A percentile compares a stretch with the other conserved stretches of the same genome.
phyloP scores from a whole-genome alignment of 306 rosid genomes.

The Macrotyloma uniflorum region DNA sequence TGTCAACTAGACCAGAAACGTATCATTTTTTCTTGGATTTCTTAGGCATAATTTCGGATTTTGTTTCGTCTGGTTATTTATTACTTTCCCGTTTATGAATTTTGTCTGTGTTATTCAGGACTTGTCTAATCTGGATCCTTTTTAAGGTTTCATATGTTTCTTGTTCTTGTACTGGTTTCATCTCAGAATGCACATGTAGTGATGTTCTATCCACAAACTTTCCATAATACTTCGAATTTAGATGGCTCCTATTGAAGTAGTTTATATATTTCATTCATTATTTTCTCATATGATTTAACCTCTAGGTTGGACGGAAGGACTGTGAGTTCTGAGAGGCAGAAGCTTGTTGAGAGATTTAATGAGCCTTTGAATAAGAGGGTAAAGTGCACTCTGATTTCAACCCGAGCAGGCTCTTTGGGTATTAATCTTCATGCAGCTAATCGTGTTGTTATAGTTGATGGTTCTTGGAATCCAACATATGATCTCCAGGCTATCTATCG shows the following conservation, averaged over 20 bases:
- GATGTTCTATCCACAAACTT: background rate
- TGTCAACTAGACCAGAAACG: background rate
- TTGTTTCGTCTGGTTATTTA: constrained; percentile 18
- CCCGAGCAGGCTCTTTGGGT: constrained; percentile 96
- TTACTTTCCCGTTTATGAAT: background rate
- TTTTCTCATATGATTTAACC: constrained; percentile 33
- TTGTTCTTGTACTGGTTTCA: background rate
- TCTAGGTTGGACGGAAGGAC: constrained; percentile 98
- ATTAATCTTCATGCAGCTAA: constrained; percentile 98
- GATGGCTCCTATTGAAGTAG: background rate
- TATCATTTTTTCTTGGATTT: background rate
- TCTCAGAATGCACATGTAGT: constrained; percentile 18
- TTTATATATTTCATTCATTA: background rate
- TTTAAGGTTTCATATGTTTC: constrained; percentile 16
- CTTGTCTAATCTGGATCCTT: constrained; percentile 13
- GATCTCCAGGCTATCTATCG: constrained; percentile 99
- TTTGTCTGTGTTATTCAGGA: constrained; percentile 16
- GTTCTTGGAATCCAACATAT: constrained; percentile 99
- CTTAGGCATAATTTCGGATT: constrained; percentile 3
- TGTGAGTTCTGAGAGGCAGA: constrained; percentile 94
- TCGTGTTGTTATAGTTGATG: constrained; percentile 95
- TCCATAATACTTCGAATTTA: background rate
- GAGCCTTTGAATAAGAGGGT: constrained; percentile 85
- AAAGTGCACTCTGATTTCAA: constrained; percentile 89
- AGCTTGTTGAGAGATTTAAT: constrained; percentile 87